phyloP scores from a whole-genome alignment of 2,329 filamentous ascomycete genomes.

The Lasiodiplodia sp. region DNA sequence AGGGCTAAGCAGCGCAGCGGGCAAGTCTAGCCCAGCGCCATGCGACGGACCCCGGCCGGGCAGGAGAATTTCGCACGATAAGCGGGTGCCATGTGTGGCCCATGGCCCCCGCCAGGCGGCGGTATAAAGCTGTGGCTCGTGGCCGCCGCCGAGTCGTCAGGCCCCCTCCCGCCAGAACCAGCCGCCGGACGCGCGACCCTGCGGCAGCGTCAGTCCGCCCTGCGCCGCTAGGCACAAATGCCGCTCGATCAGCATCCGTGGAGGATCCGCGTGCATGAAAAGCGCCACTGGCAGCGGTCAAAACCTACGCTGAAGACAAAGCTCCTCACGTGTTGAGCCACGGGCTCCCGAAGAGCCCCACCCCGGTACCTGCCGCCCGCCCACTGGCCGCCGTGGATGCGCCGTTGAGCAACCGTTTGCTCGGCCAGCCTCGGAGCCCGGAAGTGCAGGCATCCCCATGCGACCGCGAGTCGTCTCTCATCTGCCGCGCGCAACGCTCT shows the following conservation, averaged over 20 bases:
- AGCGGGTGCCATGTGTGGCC: slow-evolving; percentile 21
- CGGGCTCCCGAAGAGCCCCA: slow-evolving; percentile 23
- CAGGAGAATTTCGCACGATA: slow-evolving; percentile 25
- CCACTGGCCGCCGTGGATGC: slow-evolving; percentile 14
- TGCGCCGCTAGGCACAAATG: slow-evolving; percentile 13
- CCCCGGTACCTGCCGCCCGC: slow-evolving; percentile 21
- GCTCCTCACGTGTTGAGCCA: slow-evolving; percentile 16
- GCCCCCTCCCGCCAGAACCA: slow-evolving; percentile 23
- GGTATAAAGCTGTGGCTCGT: slow-evolving; percentile 21
- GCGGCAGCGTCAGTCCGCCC: slow-evolving; percentile 13
- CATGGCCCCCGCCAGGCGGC: background rate
- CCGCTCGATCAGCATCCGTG: background rate
- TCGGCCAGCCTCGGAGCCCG: slow-evolving; percentile 20
- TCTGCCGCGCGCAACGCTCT: slow-evolving; percentile 14
- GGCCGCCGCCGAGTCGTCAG: slow-evolving; percentile 21
- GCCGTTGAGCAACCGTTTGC: slow-evolving; percentile 20
- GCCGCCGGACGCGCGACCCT: slow-evolving; percentile 15
- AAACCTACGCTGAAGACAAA: background rate
- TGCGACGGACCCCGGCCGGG: slow-evolving; percentile 22
- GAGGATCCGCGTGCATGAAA: slow-evolving; percentile 6
- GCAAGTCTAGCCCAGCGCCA: slow-evolving; percentile 25
- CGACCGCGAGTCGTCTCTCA: background rate
- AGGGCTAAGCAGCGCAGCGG: slow-evolving; percentile 16
- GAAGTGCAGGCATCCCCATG: slow-evolving; percentile 18
- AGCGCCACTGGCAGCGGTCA: background rate